Conservation (phyloP, 2,329 filamentous ascomycete genomes). For the Aspergillus fumigatiaffinis region DNA sequence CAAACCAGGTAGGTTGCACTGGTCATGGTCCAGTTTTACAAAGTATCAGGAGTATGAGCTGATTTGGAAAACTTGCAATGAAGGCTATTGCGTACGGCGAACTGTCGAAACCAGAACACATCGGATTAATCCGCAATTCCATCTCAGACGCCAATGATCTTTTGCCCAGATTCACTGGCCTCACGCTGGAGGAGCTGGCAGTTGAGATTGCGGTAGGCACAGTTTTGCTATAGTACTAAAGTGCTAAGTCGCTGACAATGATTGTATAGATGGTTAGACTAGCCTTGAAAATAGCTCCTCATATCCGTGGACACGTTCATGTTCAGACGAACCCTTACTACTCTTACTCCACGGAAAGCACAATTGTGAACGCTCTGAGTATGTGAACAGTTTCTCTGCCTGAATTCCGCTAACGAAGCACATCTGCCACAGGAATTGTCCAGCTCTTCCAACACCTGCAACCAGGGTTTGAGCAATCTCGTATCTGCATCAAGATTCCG, state of each 20-base stretch:
- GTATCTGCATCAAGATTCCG: constrained; percentile 62
- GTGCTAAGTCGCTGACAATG: not conserved
- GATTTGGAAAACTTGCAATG: not conserved
- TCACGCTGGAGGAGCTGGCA: constrained; percentile 47
- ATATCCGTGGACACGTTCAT: constrained; percentile 52
- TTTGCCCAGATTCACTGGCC: constrained; percentile 32
- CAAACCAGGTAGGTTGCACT: constrained; percentile 45
- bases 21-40: not conserved
- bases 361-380: constrained; percentile 51
- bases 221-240: not conserved
- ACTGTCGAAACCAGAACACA: constrained; percentile 41
- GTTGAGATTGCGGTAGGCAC: constrained; percentile 52
- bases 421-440: constrained; percentile 44
- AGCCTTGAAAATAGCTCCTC: constrained; percentile 48
- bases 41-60: not conserved
- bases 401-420: not conserved
- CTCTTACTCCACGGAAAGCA: constrained; percentile 49
- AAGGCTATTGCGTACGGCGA: constrained; percentile 50
- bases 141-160: constrained; percentile 31
- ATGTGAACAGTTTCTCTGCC: constrained; percentile 12
- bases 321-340: constrained; percentile 59
- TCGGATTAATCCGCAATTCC: constrained; percentile 17
- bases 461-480: constrained; percentile 42
- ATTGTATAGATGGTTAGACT: constrained; percentile 52
- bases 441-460: constrained; percentile 46